phyloP scores from a whole-genome alignment of 306 rosid species.

The Lathyrus sativus region DNA sequence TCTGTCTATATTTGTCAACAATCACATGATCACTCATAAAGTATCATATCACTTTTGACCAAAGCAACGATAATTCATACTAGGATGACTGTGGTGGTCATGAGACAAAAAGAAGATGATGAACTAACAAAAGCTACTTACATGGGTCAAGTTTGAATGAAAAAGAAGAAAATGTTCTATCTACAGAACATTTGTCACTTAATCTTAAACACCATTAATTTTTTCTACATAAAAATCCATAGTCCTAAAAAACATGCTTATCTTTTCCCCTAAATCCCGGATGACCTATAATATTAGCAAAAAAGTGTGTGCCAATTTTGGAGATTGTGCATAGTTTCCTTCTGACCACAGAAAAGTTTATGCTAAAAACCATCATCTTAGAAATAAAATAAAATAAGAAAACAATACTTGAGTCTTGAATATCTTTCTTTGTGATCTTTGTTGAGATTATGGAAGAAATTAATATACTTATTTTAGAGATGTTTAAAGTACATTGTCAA shows the following conservation, averaged over 20 bases:
- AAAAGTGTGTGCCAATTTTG: constrained; percentile 63
- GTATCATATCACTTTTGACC: constrained; percentile 40
- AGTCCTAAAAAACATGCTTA: constrained; percentile 64
- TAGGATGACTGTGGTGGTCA: constrained; percentile 23
- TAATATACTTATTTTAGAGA: constrained; percentile 39
- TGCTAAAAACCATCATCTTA: constrained; percentile 34
- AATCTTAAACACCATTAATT: constrained; percentile 44
- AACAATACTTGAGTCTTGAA: neutral
- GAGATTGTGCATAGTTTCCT: constrained; percentile 65
- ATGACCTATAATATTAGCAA: constrained; percentile 58
- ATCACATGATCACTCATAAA: constrained; percentile 29
- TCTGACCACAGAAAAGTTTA: constrained; percentile 44
- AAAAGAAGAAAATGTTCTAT: constrained; percentile 29
- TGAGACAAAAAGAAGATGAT: constrained; percentile 30
- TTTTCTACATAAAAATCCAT: constrained; percentile 62
- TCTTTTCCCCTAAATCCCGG: constrained; percentile 94
- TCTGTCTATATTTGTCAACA: neutral
- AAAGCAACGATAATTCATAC: constrained; percentile 35
- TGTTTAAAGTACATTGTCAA: constrained; percentile 39
- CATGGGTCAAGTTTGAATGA: constrained; percentile 51
- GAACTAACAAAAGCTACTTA: constrained; percentile 41
- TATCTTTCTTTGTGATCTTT: constrained; percentile 26
- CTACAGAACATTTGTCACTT: constrained; percentile 30
- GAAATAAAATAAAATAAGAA: constrained; percentile 11
- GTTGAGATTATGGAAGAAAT: constrained; percentile 35